These are phyloP conservation scores for Tuber calosporum DNA, from an alignment of 495 filamentous ascomycete species.

Conservation along the genomic window DNA sequence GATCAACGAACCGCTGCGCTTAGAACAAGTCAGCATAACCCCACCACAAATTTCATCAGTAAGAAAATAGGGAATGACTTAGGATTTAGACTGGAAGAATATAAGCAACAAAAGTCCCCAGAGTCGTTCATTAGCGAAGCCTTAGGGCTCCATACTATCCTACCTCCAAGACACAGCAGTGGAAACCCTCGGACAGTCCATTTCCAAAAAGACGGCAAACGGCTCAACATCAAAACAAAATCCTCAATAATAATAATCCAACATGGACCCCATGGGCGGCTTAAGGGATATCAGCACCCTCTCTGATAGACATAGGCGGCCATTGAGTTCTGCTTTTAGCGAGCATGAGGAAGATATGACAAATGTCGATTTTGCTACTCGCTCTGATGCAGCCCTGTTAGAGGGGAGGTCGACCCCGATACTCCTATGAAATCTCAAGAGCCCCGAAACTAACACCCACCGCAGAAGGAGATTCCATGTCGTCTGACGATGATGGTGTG, in stretches of 20 bases:
- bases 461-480: conserved; percentile 20
- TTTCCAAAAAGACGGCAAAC: neutral
- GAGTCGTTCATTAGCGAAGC: neutral
- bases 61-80: neutral
- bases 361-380: conserved; percentile 25
- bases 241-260: neutral
- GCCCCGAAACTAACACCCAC: neutral
- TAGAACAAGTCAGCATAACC: neutral
- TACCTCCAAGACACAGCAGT: neutral
- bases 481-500: conserved; percentile 19
- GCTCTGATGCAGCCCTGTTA: conserved; percentile 18
- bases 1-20: neutral
- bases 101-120: neutral
- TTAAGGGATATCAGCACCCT: neutral
- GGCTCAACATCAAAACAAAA: neutral
- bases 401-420: conserved; percentile 14
- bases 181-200: neutral
- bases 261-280: neutral
- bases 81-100: neutral
- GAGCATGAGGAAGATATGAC: conserved; percentile 27
- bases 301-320: neutral
- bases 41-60: neutral
- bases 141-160: neutral
- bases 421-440: neutral
- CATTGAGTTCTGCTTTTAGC: neutral